Evolutionary conservation across 1,284 basidiomycete genomes (phyloP).

Genomic region (Melampsora medusae): DNA sequence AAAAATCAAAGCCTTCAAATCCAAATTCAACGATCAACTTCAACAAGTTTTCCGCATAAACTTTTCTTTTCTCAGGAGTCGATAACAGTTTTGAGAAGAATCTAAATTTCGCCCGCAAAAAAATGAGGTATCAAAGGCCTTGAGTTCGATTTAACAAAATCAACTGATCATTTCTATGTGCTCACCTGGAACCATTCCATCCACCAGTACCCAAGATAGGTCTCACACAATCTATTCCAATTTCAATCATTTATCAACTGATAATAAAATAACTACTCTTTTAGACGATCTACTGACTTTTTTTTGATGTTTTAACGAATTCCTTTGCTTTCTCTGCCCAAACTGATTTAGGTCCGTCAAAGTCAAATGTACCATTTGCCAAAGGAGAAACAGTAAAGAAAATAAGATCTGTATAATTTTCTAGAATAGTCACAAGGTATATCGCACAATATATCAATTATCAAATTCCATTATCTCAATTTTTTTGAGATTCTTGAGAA

Average conservation of each 20-base stretch:
- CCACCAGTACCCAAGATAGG: background rate
- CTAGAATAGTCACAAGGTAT: background rate
- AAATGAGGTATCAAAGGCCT: background rate
- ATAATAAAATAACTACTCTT: background rate
- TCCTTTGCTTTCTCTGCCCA: background rate
- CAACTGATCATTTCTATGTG: background rate
- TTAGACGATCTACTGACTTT: background rate
- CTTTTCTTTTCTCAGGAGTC: background rate
- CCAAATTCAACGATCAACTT: background rate
- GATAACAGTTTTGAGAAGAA: background rate
- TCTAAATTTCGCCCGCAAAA: background rate
- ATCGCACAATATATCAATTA: background rate
- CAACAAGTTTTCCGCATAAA: background rate
- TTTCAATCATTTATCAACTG: background rate
- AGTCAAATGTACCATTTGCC: background rate
- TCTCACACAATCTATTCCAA: background rate
- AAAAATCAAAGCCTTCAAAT: constrained; percentile 3
- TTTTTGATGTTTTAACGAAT: background rate
- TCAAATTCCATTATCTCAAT: background rate
- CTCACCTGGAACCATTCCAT: background rate
- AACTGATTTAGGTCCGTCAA: background rate
- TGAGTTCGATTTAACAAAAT: background rate
- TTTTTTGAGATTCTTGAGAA: background rate
- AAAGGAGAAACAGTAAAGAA: background rate
- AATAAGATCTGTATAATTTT: background rate